Conservation (phyloP, 2,329 filamentous ascomycete genomes). For the Fusarium domesticum region DNA sequence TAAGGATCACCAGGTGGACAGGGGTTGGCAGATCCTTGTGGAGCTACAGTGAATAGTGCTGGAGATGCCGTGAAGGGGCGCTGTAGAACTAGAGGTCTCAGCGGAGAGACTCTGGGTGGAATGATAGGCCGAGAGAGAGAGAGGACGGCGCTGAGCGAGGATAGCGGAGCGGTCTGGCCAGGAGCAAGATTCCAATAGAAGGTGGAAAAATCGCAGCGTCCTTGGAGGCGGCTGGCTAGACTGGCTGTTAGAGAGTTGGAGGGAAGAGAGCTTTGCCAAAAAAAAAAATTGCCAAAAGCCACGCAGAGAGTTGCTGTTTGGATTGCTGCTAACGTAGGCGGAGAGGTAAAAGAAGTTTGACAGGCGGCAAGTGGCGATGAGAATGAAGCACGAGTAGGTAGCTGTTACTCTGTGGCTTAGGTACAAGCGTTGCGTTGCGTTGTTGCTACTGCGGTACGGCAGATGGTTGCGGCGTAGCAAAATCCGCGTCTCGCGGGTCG, state of each 20-base stretch:
- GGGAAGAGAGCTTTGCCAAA: no score
- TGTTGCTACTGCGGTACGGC: slow-evolving; percentile 23
- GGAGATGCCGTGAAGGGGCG: slow-evolving; percentile 19
- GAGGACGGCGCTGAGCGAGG: no score
- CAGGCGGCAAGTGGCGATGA: not conserved
- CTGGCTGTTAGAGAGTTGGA: not conserved
- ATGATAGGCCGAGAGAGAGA: no score
- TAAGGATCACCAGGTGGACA: slow-evolving; percentile 8
- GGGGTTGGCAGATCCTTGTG: slow-evolving; percentile 3
- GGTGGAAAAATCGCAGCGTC: not conserved
- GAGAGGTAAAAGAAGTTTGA: not conserved
- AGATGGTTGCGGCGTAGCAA: slow-evolving; percentile 19
- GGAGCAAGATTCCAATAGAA: not conserved
- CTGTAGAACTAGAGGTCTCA: slow-evolving; percentile 1
- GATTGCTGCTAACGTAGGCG: no score
- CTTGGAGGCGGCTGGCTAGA: not conserved
- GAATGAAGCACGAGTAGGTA: no score
- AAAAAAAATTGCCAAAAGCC: no score
- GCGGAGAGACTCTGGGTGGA: not conserved
- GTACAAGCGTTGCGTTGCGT: not conserved
- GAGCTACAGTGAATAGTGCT: not conserved
- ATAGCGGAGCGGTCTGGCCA: no score
- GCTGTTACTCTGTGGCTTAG: slow-evolving; percentile 9
- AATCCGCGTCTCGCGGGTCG: slow-evolving; percentile 5
- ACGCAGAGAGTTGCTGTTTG: no score